Conservation (phyloP, 345 rosid genomes). For the Leavenworthia alabamica region DNA sequence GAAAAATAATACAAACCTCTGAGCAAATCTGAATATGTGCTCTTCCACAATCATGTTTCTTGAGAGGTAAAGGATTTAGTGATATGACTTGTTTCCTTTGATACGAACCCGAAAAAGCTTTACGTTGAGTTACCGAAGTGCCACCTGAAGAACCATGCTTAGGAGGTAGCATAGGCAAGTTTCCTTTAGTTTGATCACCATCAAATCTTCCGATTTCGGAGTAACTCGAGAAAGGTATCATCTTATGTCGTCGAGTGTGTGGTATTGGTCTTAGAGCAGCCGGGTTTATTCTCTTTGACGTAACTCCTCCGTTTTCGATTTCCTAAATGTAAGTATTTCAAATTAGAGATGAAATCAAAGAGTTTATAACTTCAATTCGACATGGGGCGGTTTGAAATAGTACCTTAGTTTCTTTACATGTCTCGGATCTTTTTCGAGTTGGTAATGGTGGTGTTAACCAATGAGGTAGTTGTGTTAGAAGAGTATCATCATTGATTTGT, state of each 20-base stretch:
- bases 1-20: constrained; percentile 49
- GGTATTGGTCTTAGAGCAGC: constrained; percentile 97
- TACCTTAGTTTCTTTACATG: constrained; percentile 47
- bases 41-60: constrained; percentile 98
- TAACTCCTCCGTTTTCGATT: constrained; percentile 50
- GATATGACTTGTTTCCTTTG: constrained; percentile 92
- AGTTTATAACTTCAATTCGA: no score
- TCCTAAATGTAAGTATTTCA: constrained; percentile 22
- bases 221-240: constrained; percentile 73
- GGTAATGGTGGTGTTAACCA: constrained; percentile 92
- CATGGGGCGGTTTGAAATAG: constrained; percentile 7
- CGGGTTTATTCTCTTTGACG: constrained; percentile 41
- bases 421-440: constrained; percentile 53
- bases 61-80: constrained; percentile 84
- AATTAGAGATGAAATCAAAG: neutral
- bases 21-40: constrained; percentile 88
- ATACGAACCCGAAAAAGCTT: constrained; percentile 65
- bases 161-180: constrained; percentile 49
- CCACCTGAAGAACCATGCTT: constrained; percentile 53
- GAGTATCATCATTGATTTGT: constrained; percentile 40
- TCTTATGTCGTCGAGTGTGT: constrained; percentile 63
- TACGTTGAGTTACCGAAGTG: constrained; percentile 59
- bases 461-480: constrained; percentile 44
- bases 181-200: constrained; percentile 63
- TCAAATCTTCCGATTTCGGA: constrained; percentile 65